These are phyloP conservation scores for Nakaseomyces glabratus DNA, from an alignment of 1,139 yeast species.

Conservation along the genomic window DNA sequence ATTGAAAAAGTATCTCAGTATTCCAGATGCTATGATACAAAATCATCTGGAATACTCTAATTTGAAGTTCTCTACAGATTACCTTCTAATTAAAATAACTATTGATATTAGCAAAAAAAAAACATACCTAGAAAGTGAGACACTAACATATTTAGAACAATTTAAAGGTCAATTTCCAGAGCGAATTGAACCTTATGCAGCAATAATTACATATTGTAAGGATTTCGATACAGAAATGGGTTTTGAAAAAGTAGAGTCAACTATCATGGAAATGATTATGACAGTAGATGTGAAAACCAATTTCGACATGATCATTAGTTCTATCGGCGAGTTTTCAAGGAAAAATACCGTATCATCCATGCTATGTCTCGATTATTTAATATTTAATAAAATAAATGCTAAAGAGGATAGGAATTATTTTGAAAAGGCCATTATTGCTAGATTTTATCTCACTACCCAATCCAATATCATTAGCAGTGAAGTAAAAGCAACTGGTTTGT, in stretches of 20 bases:
- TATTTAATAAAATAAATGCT: slow-evolving; percentile 17
- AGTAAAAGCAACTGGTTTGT: slow-evolving; percentile 16
- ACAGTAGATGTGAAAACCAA: slow-evolving; percentile 14
- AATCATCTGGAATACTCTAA: slow-evolving; percentile 16
- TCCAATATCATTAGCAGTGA: slow-evolving; percentile 13
- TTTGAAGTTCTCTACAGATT: slow-evolving; percentile 13
- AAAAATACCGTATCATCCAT: slow-evolving; percentile 13
- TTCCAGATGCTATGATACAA: slow-evolving; percentile 13
- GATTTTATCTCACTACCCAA: slow-evolving; percentile 20
- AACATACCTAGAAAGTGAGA: not conserved
- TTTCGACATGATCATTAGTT: slow-evolving; percentile 16
- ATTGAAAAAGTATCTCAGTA: slow-evolving; percentile 10
- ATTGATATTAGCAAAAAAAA: slow-evolving; percentile 10
- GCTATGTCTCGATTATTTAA: slow-evolving; percentile 19
- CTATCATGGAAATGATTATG: slow-evolving; percentile 20
- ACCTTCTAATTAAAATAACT: slow-evolving; percentile 13
- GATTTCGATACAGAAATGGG: slow-evolving; percentile 7
- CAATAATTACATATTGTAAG: slow-evolving; percentile 13
- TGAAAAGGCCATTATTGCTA: slow-evolving; percentile 16
- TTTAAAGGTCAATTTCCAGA: slow-evolving; percentile 19
- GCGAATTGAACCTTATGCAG: slow-evolving; percentile 17
- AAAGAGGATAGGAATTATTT: slow-evolving; percentile 12
- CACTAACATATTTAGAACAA: slow-evolving; percentile 6
- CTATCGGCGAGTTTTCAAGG: slow-evolving; percentile 20
- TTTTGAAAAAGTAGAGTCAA: slow-evolving; percentile 13